Evolutionary conservation across 78 protist species (phyloP).

Genomic region (Planoprotostelium fungivorum): DNA sequence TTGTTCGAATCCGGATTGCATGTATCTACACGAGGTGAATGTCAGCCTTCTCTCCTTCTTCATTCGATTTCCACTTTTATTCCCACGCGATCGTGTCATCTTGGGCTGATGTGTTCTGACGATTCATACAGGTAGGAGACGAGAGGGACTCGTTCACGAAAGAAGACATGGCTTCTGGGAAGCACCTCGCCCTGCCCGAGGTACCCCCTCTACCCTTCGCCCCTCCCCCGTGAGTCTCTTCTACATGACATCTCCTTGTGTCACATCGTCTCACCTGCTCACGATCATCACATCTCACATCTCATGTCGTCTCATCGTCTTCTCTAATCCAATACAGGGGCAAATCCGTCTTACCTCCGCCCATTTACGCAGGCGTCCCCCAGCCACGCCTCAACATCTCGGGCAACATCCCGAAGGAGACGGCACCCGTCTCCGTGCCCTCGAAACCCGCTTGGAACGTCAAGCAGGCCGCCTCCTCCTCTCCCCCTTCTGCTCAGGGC

Average conservation of each 20-base stretch:
- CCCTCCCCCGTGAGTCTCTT: background rate
- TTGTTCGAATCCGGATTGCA: conserved; percentile 91
- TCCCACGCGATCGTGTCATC: too few species aligned
- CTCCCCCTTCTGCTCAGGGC: background rate
- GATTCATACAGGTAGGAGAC: background rate
- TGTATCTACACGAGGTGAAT: conserved; percentile 90
- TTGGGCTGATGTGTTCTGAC: background rate
- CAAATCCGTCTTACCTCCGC: background rate
- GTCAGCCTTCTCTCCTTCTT: too few species aligned
- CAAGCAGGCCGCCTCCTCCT: background rate
- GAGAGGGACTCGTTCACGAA: background rate
- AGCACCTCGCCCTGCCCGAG: background rate
- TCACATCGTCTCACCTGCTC: background rate
- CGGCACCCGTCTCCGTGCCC: background rate
- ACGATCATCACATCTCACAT: too few species aligned
- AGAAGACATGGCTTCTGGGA: background rate
- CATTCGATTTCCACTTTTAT: too few species aligned
- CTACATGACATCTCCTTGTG: background rate
- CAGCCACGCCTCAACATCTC: background rate
- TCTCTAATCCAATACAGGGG: too few species aligned
- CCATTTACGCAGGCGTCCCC: background rate
- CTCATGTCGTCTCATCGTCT: too few species aligned
- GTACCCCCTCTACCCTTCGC: background rate
- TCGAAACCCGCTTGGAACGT: background rate
- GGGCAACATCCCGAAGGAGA: background rate